A percentile compares a stretch with the other conserved stretches of the same genome.
Conservation (phyloP, 139 green algal genomes). For the Coelastrella sp. region DNA sequence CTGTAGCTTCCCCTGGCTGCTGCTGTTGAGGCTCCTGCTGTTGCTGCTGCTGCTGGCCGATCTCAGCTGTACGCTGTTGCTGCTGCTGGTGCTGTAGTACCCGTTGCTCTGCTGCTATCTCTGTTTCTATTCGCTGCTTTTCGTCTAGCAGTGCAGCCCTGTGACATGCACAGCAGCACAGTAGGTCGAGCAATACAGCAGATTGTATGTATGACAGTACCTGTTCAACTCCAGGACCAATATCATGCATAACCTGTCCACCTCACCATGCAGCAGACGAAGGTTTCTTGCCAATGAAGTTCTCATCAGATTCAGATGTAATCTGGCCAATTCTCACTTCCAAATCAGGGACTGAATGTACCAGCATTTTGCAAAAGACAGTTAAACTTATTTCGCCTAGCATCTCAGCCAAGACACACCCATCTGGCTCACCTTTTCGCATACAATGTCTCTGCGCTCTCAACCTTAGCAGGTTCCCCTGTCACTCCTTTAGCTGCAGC, state of each 20-base stretch:
- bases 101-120: slow-evolving; percentile 17
- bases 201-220: too few species aligned
- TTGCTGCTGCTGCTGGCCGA: too few species aligned
- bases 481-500: not conserved
- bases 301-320: too few species aligned
- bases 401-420: too few species aligned
- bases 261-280: too few species aligned
- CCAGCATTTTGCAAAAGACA: too few species aligned
- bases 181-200: not conserved
- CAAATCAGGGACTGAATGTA: too few species aligned
- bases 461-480: not conserved
- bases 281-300: too few species aligned
- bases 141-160: slow-evolving; percentile 26
- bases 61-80: slow-evolving; percentile 34
- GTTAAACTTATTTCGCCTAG: too few species aligned
- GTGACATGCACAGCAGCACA: slow-evolving; percentile 9
- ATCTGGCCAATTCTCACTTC: too few species aligned
- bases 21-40: slow-evolving; percentile 16
- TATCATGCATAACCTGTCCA: slow-evolving; percentile 7
- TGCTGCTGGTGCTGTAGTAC: not conserved
- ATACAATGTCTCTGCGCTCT: not conserved
- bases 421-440: not conserved
- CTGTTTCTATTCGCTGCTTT: slow-evolving; percentile 14
- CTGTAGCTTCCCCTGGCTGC: slow-evolving; percentile 4
- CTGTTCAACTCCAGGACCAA: slow-evolving; percentile 1